Percentiles rank a stretch among this genome's conserved stretches.
phyloP scores from a whole-genome alignment of 2,329 filamentous ascomycete species.

The Claviceps pazoutovae region DNA sequence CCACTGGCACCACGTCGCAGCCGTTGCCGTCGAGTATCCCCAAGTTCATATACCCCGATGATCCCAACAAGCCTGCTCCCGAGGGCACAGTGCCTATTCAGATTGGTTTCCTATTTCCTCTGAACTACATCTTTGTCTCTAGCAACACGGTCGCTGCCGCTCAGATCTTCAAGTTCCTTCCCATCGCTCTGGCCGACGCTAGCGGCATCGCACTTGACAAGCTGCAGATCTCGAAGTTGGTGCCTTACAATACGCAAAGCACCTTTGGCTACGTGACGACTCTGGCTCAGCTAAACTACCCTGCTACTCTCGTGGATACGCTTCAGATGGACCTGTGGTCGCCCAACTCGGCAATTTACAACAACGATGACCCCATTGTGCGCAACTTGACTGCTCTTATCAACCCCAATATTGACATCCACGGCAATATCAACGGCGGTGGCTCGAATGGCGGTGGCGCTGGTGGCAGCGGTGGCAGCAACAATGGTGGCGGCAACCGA shows the following conservation, averaged over 20 bases:
- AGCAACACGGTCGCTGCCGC: constrained; percentile 55
- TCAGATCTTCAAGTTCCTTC: constrained; percentile 74
- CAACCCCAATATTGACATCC: constrained; percentile 55
- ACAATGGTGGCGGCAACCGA: constrained; percentile 20
- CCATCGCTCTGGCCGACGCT: constrained; percentile 53
- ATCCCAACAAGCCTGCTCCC: constrained; percentile 37
- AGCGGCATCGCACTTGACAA: constrained; percentile 40
- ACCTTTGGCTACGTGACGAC: constrained; percentile 71
- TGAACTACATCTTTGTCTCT: constrained; percentile 78
- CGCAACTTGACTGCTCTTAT: constrained; percentile 65
- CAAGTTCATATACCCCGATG: constrained; percentile 58
- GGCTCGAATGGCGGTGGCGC: constrained; percentile 19
- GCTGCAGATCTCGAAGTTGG: constrained; percentile 55
- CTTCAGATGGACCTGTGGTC: constrained; percentile 57
- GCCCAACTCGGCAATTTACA: constrained; percentile 61
- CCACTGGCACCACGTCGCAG: constrained; percentile 30
- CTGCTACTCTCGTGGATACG: constrained; percentile 50
- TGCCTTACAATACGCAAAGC: constrained; percentile 59
- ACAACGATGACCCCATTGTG: constrained; percentile 51
- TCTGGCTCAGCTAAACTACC: constrained; percentile 54
- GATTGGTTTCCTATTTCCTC: constrained; percentile 65
- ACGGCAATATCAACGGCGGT: constrained; percentile 23
- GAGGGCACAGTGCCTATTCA: constrained; percentile 60
- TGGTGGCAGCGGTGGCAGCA: constrained; percentile 9
- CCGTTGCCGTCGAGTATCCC: constrained; percentile 55